Conservation (phyloP, 2,329 filamentous ascomycete genomes). For the Drechslerella coelobrocha region DNA sequence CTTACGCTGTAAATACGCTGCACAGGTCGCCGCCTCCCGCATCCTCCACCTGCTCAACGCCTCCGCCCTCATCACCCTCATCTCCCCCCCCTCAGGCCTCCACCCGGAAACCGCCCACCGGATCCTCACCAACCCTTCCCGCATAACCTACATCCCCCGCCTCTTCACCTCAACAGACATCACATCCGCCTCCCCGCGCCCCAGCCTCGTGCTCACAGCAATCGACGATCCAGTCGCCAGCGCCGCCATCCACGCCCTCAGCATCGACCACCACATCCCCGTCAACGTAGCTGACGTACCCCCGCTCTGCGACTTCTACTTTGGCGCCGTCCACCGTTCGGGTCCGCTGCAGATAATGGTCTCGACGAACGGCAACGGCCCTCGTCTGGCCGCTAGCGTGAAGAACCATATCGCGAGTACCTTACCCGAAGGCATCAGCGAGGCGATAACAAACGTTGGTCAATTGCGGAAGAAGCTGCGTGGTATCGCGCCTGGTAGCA, state of each 20-base stretch:
- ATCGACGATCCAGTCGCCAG: slow-evolving; percentile 94
- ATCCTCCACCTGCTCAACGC: slow-evolving; percentile 95
- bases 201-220: slow-evolving; percentile 88
- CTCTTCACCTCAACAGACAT: slow-evolving; percentile 87
- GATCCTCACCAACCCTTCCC: slow-evolving; percentile 67
- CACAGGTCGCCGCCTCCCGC: slow-evolving; percentile 88
- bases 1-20: slow-evolving; percentile 22
- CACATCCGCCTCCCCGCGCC: slow-evolving; percentile 66
- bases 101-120: slow-evolving; percentile 88
- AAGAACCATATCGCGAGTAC: slow-evolving; percentile 78
- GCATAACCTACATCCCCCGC: slow-evolving; percentile 81
- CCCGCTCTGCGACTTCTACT: slow-evolving; percentile 97
- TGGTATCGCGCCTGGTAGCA: slow-evolving; percentile 71
- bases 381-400: slow-evolving; percentile 85
- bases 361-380: slow-evolving; percentile 95
- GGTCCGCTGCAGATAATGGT: slow-evolving; percentile 98
- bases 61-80: slow-evolving; percentile 85
- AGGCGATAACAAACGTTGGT: slow-evolving; percentile 85
- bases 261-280: slow-evolving; percentile 80
- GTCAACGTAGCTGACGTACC: slow-evolving; percentile 98
- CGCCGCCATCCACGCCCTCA: slow-evolving; percentile 87
- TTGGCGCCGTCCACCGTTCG: slow-evolving; percentile 92
- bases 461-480: slow-evolving; percentile 78
- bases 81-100: slow-evolving; percentile 79
- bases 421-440: slow-evolving; percentile 79